Conservation (phyloP, 305 asterid species). For the Salvia sclarea region DNA sequence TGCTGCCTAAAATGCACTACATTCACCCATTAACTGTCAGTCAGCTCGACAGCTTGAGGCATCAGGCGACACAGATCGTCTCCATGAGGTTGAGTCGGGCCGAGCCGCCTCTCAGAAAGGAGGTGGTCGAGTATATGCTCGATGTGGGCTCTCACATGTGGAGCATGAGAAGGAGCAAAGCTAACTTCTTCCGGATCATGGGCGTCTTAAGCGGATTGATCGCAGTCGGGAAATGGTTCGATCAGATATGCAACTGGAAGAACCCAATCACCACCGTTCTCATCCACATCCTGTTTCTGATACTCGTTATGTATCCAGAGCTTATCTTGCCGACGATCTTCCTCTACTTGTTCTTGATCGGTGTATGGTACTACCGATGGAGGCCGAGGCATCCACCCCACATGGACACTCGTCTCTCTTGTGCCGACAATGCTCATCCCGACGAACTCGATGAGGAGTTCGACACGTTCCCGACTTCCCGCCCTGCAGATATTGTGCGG, state of each 20-base stretch:
- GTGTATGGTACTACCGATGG: constrained; percentile 72
- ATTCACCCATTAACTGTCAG: constrained; percentile 60
- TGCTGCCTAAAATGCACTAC: constrained; percentile 75
- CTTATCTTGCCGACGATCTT: constrained; percentile 66
- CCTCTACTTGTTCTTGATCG: constrained; percentile 62
- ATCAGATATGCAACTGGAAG: constrained; percentile 70
- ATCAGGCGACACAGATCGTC: constrained; percentile 71
- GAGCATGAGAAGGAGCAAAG: constrained; percentile 81
- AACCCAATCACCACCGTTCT: constrained; percentile 65
- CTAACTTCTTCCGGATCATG: constrained; percentile 66
- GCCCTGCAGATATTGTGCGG: constrained; percentile 54
- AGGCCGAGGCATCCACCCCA: constrained; percentile 75
- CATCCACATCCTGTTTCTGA: constrained; percentile 59
- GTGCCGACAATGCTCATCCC: constrained; percentile 59
- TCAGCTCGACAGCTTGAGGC: constrained; percentile 69
- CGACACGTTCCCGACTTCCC: constrained; percentile 65
- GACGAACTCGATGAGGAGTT: constrained; percentile 76
- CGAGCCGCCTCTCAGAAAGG: constrained; percentile 77
- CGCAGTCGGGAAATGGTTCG: constrained; percentile 66
- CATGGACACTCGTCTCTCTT: constrained; percentile 68
- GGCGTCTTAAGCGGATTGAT: constrained; percentile 58
- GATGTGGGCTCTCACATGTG: constrained; percentile 79
- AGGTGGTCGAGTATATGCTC: constrained; percentile 74
- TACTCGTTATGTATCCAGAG: constrained; percentile 65
- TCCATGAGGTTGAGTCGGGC: constrained; percentile 59